Evolutionary conservation across 2,329 filamentous ascomycete species (phyloP), one percentile per base, ranked within the genome.

Genomic region (Phialophora macrospora): DNA sequence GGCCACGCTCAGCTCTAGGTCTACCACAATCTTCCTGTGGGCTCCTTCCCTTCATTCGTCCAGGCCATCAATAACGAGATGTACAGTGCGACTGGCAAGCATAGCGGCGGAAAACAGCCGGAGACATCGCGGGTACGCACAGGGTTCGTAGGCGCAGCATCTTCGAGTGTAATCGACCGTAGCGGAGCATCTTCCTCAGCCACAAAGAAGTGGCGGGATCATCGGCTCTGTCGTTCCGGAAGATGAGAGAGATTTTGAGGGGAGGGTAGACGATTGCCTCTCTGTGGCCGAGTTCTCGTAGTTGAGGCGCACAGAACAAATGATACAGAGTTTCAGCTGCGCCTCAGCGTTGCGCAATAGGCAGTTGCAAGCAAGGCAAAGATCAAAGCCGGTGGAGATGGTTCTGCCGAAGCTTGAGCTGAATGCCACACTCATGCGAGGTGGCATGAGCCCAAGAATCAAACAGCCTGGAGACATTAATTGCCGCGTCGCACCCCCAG

Each of bases 261-360:
- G 5, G 7, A n/a, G 7, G 38, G 12, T n/a, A 44, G 17, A 17
- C 38, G 38, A 44, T 44, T n/a, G 38, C 38, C 17, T n/a, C 38
- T 20, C 7, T 28, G 52, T 32, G 52, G 28, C n/a, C 8, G 26
- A 4, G 8, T 11, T 3, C 6, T 11, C 8, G 28, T 32, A n/a
- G 26, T 28, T 55, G 48, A 48, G 44, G 22, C 17, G 11, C 44
- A 7, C 44, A 22, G 44, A 9, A 52, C 38, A 44, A 44, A 44
- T n/a, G 24, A 55, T 11, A 28, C 4, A 6, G 22, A 24, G 52
- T 48, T 54, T 64, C 62, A 64, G 62, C 62, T 64, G 62, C 55
- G 62, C 60, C 60, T 51, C 38, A 4, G 38, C 48, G 4, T 62
- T 62, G 60, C 60, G 60, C 60, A 62, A 56, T 38, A 34, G 24